phyloP scores from a whole-genome alignment of 495 filamentous ascomycete genomes.

The Aspergillus cavernicola region DNA sequence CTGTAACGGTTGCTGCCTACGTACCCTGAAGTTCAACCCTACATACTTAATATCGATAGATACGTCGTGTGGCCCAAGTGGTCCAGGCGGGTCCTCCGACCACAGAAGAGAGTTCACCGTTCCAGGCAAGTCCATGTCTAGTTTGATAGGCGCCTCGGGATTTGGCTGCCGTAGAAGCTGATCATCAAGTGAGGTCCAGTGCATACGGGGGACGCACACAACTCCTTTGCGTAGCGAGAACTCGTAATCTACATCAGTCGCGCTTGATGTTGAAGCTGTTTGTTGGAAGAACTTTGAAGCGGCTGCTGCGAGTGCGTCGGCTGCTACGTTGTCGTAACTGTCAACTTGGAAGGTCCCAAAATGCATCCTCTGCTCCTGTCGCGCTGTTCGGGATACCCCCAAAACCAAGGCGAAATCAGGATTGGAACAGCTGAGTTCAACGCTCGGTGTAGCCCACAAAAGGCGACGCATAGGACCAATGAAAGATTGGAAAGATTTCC shows the following conservation, averaged over 20 bases:
- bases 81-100: not conserved
- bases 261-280: no score
- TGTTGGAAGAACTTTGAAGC: not conserved
- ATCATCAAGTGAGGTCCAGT: not conserved
- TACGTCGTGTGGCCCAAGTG: constrained; percentile 21
- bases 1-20: constrained; percentile 26
- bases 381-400: not conserved
- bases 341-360: not conserved
- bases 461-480: not conserved
- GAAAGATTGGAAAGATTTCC: not conserved
- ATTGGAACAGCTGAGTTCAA: not conserved
- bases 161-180: not conserved
- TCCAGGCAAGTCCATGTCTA: not conserved
- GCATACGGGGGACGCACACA: not conserved
- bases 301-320: not conserved
- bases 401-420: not conserved
- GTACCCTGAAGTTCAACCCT: constrained; percentile 40
- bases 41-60: constrained; percentile 33
- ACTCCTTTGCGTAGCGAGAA: not conserved
- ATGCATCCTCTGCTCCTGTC: not conserved
- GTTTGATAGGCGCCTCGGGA: not conserved
- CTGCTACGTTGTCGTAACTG: not conserved
- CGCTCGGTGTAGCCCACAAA: not conserved
- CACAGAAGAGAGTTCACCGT: not conserved
- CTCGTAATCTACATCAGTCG: not conserved